A percentile compares a stretch with the other conserved stretches of the same genome.
Evolutionary conservation across 2,329 filamentous ascomycete species (phyloP).

Genomic region (Harringtonia lauricola): DNA sequence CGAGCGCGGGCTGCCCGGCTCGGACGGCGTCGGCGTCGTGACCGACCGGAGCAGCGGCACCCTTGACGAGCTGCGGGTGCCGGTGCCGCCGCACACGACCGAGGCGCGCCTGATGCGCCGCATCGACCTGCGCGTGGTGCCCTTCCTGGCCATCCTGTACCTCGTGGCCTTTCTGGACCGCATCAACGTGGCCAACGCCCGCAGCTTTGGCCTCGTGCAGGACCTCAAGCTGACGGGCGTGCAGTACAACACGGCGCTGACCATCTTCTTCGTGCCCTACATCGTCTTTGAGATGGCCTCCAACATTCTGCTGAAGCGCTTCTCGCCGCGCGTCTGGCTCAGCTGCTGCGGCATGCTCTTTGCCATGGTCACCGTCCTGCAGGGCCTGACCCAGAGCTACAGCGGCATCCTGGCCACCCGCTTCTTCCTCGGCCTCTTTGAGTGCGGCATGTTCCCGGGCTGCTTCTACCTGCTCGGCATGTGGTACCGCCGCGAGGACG

Average conservation of each 20-base stretch:
- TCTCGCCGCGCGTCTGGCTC: slow-evolving; percentile 61
- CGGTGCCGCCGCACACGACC: slow-evolving; percentile 42
- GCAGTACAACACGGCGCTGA: slow-evolving; percentile 57
- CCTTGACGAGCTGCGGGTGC: slow-evolving; percentile 19
- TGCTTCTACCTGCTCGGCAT: slow-evolving; percentile 69
- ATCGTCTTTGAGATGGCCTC: slow-evolving; percentile 61
- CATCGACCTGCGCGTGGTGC: slow-evolving; percentile 62
- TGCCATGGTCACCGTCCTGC: slow-evolving; percentile 16
- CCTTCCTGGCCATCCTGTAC: slow-evolving; percentile 63
- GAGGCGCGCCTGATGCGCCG: slow-evolving; percentile 56
- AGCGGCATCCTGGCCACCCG: slow-evolving; percentile 22
- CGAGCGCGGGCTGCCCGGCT: background rate
- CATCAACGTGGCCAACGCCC: slow-evolving; percentile 73
- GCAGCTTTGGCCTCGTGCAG: slow-evolving; percentile 48
- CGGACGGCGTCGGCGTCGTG: background rate
- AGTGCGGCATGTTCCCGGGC: slow-evolving; percentile 64
- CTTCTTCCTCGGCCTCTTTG: slow-evolving; percentile 27
- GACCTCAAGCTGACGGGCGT: slow-evolving; percentile 49
- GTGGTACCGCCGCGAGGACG: slow-evolving; percentile 83
- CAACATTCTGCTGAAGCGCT: slow-evolving; percentile 58
- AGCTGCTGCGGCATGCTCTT: slow-evolving; percentile 73
- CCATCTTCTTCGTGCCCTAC: slow-evolving; percentile 76
- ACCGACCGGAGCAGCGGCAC: background rate
- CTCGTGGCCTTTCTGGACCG: slow-evolving; percentile 59
- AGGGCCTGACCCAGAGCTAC: slow-evolving; percentile 21